Evolutionary conservation across 768 basidiomycete genomes (phyloP), one percentile per base, ranked within the genome.

Genomic region (Pleurotus ostreatus): DNA sequence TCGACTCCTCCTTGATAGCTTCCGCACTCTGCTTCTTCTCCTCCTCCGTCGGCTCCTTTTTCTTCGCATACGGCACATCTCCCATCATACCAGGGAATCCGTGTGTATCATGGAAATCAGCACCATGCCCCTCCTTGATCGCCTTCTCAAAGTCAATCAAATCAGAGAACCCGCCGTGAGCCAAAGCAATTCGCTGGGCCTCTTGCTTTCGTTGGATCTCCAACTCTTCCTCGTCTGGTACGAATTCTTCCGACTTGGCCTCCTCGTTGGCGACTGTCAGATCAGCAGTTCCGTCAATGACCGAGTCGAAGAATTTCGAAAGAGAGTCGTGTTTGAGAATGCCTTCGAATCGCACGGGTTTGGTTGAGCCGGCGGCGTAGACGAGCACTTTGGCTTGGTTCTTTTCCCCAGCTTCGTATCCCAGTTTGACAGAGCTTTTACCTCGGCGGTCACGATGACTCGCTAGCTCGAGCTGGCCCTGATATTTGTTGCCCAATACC

Each of bases 291-390:
- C 88, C 89, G 57, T 88, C 84, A 15, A 88, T 63, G 37, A 91
- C 74, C 0, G 85, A 82, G 61, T 82, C 85, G 67, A 88, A 86
- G 74, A 87, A 90, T 62, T 84, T 83, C 58, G 79, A 79, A 40
- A 96, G 73, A 2, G 87, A 78, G 52, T 92, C 88, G 60, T 83
- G 78, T 71, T 95, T 95, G 63, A 77, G 78, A 37, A 77, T 68
- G 89, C 92, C 92, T 66, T 89, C 76, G 63, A 89, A 95, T 55
- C 78, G 76, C 22, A 84, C 68, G 3, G 82, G 77, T 2, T 76
- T 76, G 4, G 68, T 77, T 8, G 83, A 83, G 8, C 82, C 87
- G 2, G 77, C 70, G 6, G 83, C 79, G 70, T 89, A 94, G 16
- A 91, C 65, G 18, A 94, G 70, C 18, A 94, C 82, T 58, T 90